A percentile compares a stretch with the other conserved stretches of the same genome.
Evolutionary conservation across 179 eudicot genomes (phyloP).

Genomic region (Monotropa hypopitys): DNA sequence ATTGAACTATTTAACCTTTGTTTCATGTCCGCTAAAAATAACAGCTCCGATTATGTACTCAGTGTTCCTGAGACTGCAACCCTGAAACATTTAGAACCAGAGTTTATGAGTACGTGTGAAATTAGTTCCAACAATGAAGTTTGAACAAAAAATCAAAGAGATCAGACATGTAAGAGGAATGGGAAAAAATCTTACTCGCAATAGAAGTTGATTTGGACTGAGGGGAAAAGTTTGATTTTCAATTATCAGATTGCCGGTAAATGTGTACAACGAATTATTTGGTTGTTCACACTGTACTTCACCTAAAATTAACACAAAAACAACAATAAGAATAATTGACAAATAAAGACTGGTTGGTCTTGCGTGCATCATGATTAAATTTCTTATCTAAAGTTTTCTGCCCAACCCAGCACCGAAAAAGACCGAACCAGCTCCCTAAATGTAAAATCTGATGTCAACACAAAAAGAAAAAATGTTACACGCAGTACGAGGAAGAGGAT

Average conservation of each 20-base stretch:
- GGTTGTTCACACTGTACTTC: slow-evolving; percentile 96
- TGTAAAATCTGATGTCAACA: neutral
- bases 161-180: neutral
- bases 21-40: slow-evolving; percentile 89
- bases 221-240: slow-evolving; percentile 83
- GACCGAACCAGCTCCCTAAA: neutral
- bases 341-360: neutral
- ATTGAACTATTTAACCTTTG: slow-evolving; percentile 39
- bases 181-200: slow-evolving; percentile 48
- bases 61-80: slow-evolving; percentile 91
- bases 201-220: slow-evolving; percentile 79
- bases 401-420: neutral
- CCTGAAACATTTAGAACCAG: slow-evolving; percentile 35
- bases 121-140: neutral
- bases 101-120: slow-evolving; percentile 10
- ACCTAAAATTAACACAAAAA: slow-evolving; percentile 33
- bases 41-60: slow-evolving; percentile 78
- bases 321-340: neutral
- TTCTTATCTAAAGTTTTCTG: neutral
- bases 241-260: slow-evolving; percentile 84
- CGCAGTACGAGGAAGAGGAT: neutral
- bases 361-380: neutral
- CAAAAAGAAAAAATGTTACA: neutral
- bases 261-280: slow-evolving; percentile 91
- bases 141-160: neutral